phyloP scores from a whole-genome alignment of 768 basidiomycete species.

The Phaffia australis region DNA sequence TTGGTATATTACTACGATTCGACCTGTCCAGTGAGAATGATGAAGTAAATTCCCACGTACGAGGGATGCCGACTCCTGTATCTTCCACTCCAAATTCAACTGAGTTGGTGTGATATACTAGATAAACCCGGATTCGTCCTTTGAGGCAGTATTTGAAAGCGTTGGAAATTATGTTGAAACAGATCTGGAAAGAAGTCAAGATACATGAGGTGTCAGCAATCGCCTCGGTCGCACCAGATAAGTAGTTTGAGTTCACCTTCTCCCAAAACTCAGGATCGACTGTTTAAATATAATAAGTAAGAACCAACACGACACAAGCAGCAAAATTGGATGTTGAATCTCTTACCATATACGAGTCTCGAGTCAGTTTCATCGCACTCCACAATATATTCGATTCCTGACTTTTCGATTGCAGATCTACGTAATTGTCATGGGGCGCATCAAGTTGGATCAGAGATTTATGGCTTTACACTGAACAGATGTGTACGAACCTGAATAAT shows the following conservation, averaged over 20 bases:
- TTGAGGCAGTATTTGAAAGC: conserved; percentile 35
- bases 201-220: conserved; percentile 26
- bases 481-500: conserved; percentile 32
- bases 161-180: conserved; percentile 21
- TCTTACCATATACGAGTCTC: conserved; percentile 28
- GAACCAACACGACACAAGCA: no score
- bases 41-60: not conserved
- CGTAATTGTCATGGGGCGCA: not conserved
- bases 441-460: not conserved
- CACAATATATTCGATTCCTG: conserved; percentile 33
- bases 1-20: not conserved
- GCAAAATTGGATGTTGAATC: not conserved
- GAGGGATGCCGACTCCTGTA: conserved; percentile 41
- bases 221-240: conserved; percentile 29
- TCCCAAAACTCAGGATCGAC: conserved; percentile 40
- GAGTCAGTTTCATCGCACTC: conserved; percentile 33
- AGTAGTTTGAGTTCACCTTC: conserved; percentile 32
- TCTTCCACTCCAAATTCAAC: conserved; percentile 38
- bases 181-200: conserved; percentile 24
- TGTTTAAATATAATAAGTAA: no score
- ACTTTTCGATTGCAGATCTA: conserved; percentile 37
- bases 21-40: not conserved
- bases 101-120: conserved; percentile 31
- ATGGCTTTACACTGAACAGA: not conserved
- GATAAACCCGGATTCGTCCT: conserved; percentile 37